Evolutionary conservation across 129 eudicot species (phyloP), one percentile per base, ranked within the genome.

Genomic region (Rutidosis leptorrhynchoides): DNA sequence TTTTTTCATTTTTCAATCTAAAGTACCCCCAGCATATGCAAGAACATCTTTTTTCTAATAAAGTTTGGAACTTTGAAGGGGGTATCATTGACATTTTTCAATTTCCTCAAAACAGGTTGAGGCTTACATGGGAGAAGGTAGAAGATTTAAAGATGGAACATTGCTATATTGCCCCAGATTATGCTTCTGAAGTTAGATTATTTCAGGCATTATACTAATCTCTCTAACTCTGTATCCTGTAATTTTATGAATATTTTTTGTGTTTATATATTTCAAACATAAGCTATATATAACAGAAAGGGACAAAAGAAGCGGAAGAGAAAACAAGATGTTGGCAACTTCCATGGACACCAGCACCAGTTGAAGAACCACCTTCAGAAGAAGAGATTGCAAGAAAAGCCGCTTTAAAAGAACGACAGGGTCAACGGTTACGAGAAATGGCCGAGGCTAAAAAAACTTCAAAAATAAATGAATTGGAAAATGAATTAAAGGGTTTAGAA

Each of bases 81-180:
- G 33, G 52, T 55, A 62, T 46, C 46, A 4, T 30, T 33, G 42
- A 19, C 78, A 75, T 60, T 63, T 62, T 68, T 8, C 22, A 29
- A 68, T 21, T 3, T 27, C 26, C 49, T 45, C 35, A 6, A 72
- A 69, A 35, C 70, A 93, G 98, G 74, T 43, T 87, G 53, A 84
- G 81, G 80, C 92, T 88, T 76, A 85, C 96, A 28, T 93, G 98
- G 98, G 98, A 93, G 83, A 93, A 88, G 73, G 89, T 86, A 53
- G 98, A 93, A 79, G 98, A 88, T 73, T 72, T 93, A 78, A 93
- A 93, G 83, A 93, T 88, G 98, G 98, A 93, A 65, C 89, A 93
- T 69, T 93, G 96, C 77, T 93, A 93, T 70, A 82, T 93, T 66
- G 85, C 98, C 10, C 76, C 56, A 24, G 96, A 88, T 80, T 93